Percentiles rank a stretch among this genome's conserved stretches.
These are phyloP conservation scores for Noccaea bulbosa DNA, from an alignment of 345 rosid species.

Conservation along the genomic window DNA sequence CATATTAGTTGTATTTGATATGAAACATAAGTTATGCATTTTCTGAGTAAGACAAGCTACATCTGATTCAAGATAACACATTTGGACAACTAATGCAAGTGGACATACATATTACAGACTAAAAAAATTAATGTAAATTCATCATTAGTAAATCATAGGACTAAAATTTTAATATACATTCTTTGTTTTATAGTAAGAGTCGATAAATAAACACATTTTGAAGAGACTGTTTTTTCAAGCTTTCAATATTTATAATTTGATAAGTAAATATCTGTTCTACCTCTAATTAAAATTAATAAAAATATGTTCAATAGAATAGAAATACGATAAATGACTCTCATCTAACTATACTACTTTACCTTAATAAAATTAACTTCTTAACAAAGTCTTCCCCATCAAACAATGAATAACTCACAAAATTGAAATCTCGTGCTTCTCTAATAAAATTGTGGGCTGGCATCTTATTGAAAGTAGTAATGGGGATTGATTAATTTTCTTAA, in stretches of 20 bases:
- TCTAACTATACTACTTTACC: background rate
- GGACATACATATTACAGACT: background rate
- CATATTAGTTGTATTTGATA: background rate
- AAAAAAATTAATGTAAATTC: background rate
- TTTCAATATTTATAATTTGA: too few species aligned
- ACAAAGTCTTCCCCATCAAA: background rate
- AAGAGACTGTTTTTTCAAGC: too few species aligned
- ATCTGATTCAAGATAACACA: background rate
- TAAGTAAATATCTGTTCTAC: too few species aligned
- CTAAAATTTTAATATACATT: background rate
- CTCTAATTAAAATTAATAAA: too few species aligned
- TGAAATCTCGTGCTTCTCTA: background rate
- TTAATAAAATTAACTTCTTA: background rate
- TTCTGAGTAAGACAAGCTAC: background rate
- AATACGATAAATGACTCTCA: background rate
- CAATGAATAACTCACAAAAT: background rate
- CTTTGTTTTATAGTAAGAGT: too few species aligned
- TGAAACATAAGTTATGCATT: too few species aligned
- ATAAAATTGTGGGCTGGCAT: background rate
- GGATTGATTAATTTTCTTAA: background rate
- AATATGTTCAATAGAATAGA: too few species aligned
- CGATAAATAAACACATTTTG: too few species aligned
- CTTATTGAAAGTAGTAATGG: background rate
- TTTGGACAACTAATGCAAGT: constrained; percentile 2
- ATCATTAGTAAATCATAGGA: background rate